Evolutionary conservation across 169 alveolate genomes (phyloP), one percentile per base, ranked within the genome.

Genomic region (Plasmodium fragile): DNA sequence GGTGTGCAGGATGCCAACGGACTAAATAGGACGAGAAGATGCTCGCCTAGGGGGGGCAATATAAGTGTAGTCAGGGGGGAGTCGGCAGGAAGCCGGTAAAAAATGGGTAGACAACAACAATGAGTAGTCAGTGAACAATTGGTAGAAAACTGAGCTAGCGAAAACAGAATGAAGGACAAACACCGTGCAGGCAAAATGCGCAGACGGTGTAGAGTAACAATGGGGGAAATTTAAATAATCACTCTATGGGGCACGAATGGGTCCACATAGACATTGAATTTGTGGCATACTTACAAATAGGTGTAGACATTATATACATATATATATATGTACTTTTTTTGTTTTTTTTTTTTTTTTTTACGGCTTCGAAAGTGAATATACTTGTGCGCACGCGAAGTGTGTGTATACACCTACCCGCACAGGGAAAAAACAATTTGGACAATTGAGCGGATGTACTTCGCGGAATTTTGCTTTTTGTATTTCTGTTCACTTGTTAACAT

Each of bases 271-370:
- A 13, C 34, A 18, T 1, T 59, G 73, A 59, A 32, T n/a, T 25
- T n/a, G 13, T 59, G 34, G 73, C 25, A 59, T 59, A 55, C 32
- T 55, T 55, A 59, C 73, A 59, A 59, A 59, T 59, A 43, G 59
- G 75, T 4, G 75, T 18, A 65, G 39, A 16, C 4, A 65, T 16
- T 25, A 18, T 18, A 65, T 22, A 3, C 73, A 59, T 18, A 45
- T 11, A 45, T 45, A 45, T 45, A 45, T 45, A 11, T 45, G 11
- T 11, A 45, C 11, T 11, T 45, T 13, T 45, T 45, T 45, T 45
- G n/a, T 59, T 59, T 59, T 59, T 59, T 59, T 59, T 59, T 59
- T 59, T 59, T 59, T 59, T 59, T 59, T 59, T 59, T 59, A 18
- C 75, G 18, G 36, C 75, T 18, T 59, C 75, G 34, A 59, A 59